These are phyloP conservation scores for Triticum aestivum DNA, from an alignment of 176 grass and related monocot species.

Conservation along the genomic window DNA sequence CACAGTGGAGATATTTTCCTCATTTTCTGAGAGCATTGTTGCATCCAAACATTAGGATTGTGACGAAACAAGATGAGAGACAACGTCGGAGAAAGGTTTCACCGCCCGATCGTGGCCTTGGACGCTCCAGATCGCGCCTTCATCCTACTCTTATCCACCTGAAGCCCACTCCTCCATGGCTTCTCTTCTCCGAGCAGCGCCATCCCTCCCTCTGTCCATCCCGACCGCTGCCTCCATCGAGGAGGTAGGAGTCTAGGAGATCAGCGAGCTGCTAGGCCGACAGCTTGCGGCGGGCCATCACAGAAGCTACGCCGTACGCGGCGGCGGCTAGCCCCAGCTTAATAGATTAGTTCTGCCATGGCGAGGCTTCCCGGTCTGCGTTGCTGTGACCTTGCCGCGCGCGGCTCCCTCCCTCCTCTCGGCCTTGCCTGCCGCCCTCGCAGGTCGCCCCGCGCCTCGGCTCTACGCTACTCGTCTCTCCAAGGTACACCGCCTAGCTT, in stretches of 20 bases:
- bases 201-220: neutral
- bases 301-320: neutral
- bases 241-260: neutral
- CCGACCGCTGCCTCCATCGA: neutral
- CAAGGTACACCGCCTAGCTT: slow-evolving; percentile 15
- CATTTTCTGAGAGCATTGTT: neutral
- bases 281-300: neutral
- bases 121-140: slow-evolving; percentile 1
- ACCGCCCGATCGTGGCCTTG: neutral
- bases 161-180: neutral
- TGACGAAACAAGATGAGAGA: neutral
- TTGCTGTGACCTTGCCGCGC: slow-evolving; percentile 18
- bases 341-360: slow-evolving; percentile 27
- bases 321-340: too few species aligned
- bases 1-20: slow-evolving; percentile 23
- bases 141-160: slow-evolving; percentile 1
- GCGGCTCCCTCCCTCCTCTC: slow-evolving; percentile 2
- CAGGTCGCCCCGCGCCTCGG: neutral
- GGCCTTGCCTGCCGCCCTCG: slow-evolving; percentile 5
- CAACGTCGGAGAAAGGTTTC: neutral
- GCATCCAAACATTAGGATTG: neutral
- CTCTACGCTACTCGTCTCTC: slow-evolving; percentile 49
- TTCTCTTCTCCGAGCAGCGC: neutral
- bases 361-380: slow-evolving; percentile 33
- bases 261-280: neutral